Evolutionary conservation across 352 stramenopile genomes (phyloP).

Genomic region (Aphanomyces cochlioides): DNA sequence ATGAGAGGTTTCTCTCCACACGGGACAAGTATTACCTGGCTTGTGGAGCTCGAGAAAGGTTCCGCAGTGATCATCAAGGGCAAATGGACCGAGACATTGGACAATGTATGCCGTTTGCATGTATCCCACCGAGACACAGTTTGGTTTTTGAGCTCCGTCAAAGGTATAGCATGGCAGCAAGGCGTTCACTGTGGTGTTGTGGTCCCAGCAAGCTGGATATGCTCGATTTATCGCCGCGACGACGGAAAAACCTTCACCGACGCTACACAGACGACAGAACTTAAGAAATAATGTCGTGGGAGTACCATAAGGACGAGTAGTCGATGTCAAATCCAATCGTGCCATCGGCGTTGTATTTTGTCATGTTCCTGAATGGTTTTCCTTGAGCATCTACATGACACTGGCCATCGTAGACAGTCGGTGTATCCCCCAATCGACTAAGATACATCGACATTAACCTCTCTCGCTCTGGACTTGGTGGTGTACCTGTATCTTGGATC

Average conservation of each 20-base stretch:
- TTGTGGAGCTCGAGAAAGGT: constrained; percentile 84
- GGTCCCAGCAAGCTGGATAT: constrained; percentile 77
- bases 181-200: constrained; percentile 71
- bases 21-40: constrained; percentile 27
- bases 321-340: constrained; percentile 13
- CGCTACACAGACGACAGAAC: not conserved
- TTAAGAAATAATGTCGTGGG: too few species aligned
- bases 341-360: constrained; percentile 3
- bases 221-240: not conserved
- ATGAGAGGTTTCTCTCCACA: too few species aligned
- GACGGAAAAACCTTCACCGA: constrained; percentile 8
- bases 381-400: constrained; percentile 57
- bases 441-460: too few species aligned
- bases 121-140: constrained; percentile 74
- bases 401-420: constrained; percentile 62
- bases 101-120: constrained; percentile 77
- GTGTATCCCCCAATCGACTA: constrained; percentile 58
- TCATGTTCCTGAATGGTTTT: constrained; percentile 20
- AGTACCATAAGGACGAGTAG: constrained; percentile 22
- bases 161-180: constrained; percentile 53
- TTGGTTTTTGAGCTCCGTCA: constrained; percentile 51
- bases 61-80: constrained; percentile 72
- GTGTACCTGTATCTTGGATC: constrained; percentile 45
- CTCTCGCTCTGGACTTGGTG: too few species aligned
- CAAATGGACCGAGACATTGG: constrained; percentile 63